Evolutionary conservation across 2,329 filamentous ascomycete species (phyloP).

Genomic region (Nothomitra cinnamomea): DNA sequence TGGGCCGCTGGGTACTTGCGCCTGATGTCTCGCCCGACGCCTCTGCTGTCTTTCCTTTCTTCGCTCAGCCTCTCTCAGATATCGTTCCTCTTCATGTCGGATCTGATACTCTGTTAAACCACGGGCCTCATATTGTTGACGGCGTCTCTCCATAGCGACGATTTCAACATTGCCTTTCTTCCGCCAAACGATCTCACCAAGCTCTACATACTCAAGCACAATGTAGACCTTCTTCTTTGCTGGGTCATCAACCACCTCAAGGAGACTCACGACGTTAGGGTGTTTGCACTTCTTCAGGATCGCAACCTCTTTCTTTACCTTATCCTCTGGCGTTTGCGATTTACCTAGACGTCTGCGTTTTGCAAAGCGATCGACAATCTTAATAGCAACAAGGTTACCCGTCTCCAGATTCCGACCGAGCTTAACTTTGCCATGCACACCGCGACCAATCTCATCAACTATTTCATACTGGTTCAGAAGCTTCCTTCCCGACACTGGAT

Average conservation of each 20-base stretch:
- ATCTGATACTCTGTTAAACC: slow-evolving; percentile 16
- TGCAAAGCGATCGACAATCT: slow-evolving; percentile 92
- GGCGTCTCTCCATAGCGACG: slow-evolving; percentile 62
- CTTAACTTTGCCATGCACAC: slow-evolving; percentile 96
- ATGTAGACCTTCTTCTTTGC: slow-evolving; percentile 97
- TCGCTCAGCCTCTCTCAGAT: slow-evolving; percentile 29
- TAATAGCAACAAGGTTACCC: slow-evolving; percentile 77
- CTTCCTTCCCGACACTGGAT: slow-evolving; percentile 79
- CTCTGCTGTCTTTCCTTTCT: slow-evolving; percentile 35
- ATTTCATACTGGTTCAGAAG: slow-evolving; percentile 97
- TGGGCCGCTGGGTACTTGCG: slow-evolving; percentile 22
- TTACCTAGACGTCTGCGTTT: slow-evolving; percentile 82
- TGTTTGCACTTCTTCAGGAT: slow-evolving; percentile 97
- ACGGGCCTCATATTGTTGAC: slow-evolving; percentile 55
- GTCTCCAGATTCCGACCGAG: slow-evolving; percentile 66
- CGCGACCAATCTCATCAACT: slow-evolving; percentile 86
- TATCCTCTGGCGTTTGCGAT: slow-evolving; percentile 47
- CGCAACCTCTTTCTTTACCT: slow-evolving; percentile 87
- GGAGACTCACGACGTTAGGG: slow-evolving; percentile 84
- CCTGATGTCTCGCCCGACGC: slow-evolving; percentile 15
- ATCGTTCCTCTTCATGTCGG: slow-evolving; percentile 25
- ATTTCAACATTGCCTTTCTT: slow-evolving; percentile 75
- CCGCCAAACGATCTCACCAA: slow-evolving; percentile 88
- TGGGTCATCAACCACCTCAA: slow-evolving; percentile 96
- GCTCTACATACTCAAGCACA: slow-evolving; percentile 85